Evolutionary conservation across 2,329 filamentous ascomycete genomes (phyloP), one percentile per base, ranked within the genome.

Genomic region (Ophiocordyceps australis): DNA sequence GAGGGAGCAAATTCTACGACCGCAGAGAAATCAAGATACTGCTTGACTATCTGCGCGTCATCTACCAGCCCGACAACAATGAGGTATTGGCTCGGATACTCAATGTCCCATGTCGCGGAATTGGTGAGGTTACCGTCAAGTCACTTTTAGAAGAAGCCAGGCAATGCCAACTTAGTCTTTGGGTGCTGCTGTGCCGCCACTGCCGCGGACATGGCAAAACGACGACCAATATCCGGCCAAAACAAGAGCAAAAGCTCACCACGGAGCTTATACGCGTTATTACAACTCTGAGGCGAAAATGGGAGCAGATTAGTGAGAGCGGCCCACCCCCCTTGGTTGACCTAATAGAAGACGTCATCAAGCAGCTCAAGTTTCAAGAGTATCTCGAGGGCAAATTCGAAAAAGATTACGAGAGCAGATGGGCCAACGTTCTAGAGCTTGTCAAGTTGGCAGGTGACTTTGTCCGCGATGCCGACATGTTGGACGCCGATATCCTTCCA

Each of bases 341-440:
- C 10, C 38, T 67, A 17, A 55, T 71, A 11, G 50, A 64, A 29
- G 52, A 58, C 15, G 39, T 71, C 4, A 58, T 78, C 17, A 59
- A 66, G 9, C 75, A 75, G 35, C 62, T 91, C 6, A 58, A 66
- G 9, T 81, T 86, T 34, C 62, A 81, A 39, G 64, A 69, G n/a
- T 80, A 79, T 39, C 54, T 95, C 5, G 64, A 75, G 36, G 63
- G 66, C 9, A 66, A 71, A 14, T 76, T 86, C 36, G 59, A 65
- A 1, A 73, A 89, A 12, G 74, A 86, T 31, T 65, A 76, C 35
- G 81, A 89, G 36, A 62, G 72, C 29, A 63, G 83, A 32, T 89
- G 83, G 80, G 74, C 74, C 17, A 95, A 93, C 38, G 73, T 95
- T 0, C 71, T 89, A 40, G 86, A 95, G 47, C 68, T 95, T n/a